These are phyloP conservation scores for Quercus cerris DNA, from an alignment of 306 rosid genomes.

Conservation along the genomic window DNA sequence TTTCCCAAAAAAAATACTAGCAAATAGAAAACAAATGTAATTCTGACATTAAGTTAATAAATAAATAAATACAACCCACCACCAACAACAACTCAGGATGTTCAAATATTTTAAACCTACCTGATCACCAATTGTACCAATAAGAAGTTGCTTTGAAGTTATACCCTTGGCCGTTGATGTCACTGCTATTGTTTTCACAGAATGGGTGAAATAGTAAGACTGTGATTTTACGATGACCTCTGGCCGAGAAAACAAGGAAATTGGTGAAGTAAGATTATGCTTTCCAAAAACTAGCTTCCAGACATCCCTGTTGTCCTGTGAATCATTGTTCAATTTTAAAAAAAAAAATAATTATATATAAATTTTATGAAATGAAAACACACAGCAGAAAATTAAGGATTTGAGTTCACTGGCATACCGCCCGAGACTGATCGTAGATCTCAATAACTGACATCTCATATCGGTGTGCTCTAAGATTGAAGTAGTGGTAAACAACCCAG, in stretches of 20 bases:
- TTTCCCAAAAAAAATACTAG: not conserved
- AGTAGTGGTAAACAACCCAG: slow-evolving; percentile 99
- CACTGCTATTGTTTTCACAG: slow-evolving; percentile 86
- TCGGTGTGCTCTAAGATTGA: slow-evolving; percentile 97
- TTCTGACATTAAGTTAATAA: not conserved
- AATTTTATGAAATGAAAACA: slow-evolving; percentile 9
- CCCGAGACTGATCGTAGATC: slow-evolving; percentile 93
- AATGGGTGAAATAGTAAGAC: slow-evolving; percentile 84
- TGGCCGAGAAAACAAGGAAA: slow-evolving; percentile 84
- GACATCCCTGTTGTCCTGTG: slow-evolving; percentile 85
- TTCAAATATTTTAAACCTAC: slow-evolving; percentile 36
- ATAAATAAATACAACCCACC: not conserved
- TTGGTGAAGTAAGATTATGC: slow-evolving; percentile 91
- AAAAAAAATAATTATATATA: not conserved
- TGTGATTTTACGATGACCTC: slow-evolving; percentile 77
- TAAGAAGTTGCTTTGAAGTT: slow-evolving; percentile 93
- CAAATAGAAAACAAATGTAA: not conserved
- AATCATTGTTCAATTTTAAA: slow-evolving; percentile 11
- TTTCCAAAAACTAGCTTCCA: slow-evolving; percentile 94
- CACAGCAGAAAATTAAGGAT: slow-evolving; percentile 6
- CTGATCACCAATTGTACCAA: slow-evolving; percentile 94
- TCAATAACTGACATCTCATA: slow-evolving; percentile 96
- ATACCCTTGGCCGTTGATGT: slow-evolving; percentile 93
- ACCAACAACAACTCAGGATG: not conserved
- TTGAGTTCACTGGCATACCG: slow-evolving; percentile 56